These are phyloP conservation scores for Trametes sp. DNA, from an alignment of 1,284 basidiomycete species.

Conservation along the genomic window DNA sequence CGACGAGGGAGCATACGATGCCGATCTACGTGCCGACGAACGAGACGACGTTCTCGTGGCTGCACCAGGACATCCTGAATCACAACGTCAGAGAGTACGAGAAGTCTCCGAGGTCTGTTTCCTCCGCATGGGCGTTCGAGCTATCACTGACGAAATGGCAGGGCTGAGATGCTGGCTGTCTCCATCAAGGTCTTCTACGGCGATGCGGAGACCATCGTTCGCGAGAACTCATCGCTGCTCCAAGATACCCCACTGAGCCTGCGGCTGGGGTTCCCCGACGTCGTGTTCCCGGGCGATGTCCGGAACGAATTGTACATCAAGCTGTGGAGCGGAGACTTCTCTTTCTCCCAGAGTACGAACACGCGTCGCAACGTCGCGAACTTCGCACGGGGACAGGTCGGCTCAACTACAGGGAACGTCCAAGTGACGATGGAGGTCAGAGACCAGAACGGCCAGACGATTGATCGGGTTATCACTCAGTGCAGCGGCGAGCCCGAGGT, in stretches of 20 bases:
- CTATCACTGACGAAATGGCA: slow-evolving; percentile 39
- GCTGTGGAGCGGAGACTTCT: slow-evolving; percentile 90
- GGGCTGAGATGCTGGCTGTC: slow-evolving; percentile 88
- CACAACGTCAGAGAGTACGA: slow-evolving; percentile 84
- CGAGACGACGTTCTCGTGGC: slow-evolving; percentile 89
- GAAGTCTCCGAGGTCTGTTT: slow-evolving; percentile 75
- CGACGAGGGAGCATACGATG: slow-evolving; percentile 83
- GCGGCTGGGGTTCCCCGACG: slow-evolving; percentile 96
- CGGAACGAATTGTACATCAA: slow-evolving; percentile 97
- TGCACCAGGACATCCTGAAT: slow-evolving; percentile 95
- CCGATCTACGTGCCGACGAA: slow-evolving; percentile 88
- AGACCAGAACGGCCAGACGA: slow-evolving; percentile 73
- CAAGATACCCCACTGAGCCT: slow-evolving; percentile 84
- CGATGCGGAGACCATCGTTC: slow-evolving; percentile 75
- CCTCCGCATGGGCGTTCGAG: slow-evolving; percentile 1
- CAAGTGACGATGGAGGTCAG: slow-evolving; percentile 94
- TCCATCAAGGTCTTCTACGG: slow-evolving; percentile 92
- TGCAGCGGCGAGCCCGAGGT: slow-evolving; percentile 87
- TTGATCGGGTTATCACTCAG: slow-evolving; percentile 81
- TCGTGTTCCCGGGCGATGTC: slow-evolving; percentile 92
- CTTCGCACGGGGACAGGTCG: slow-evolving; percentile 64
- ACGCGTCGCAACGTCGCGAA: slow-evolving; percentile 69
- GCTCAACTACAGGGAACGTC: slow-evolving; percentile 71
- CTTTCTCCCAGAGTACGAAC: slow-evolving; percentile 54
- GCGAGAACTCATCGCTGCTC: slow-evolving; percentile 89